Base-by-base conservation (phyloP, 2,329 filamentous ascomycete genomes). In the Fusarium pilosicola region DNA sequence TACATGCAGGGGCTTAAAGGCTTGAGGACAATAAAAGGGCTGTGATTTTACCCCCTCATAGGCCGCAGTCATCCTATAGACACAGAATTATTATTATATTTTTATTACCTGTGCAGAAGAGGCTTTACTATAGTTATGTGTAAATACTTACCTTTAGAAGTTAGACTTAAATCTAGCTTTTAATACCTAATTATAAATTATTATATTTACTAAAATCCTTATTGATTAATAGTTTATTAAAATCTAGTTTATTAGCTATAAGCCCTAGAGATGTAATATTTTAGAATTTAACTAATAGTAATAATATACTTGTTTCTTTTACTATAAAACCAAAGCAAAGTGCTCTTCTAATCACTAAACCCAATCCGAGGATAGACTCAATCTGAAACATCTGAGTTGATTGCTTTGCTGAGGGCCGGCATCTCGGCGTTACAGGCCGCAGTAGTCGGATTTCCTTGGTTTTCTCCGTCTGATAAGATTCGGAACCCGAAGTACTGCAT, bases 91-190 rank as follows among this genome's bases (percentile, higher is more conserved):
- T 11, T 5, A 36, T 26, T 22, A 6, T 5, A 11, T 22, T 52
- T 22, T 32, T 1, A 12, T 5, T 18, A 10, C 5, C 7, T 7
- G 1, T 15, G 0, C 3, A 4, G 3, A 17, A 12, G 5, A 3
- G 1, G 8, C 4, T n/a, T 17, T 4, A 2, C 5, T n/a, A 0
- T 4, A 49, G 12, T 18, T 2, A 5, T 17, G 11, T 6, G 6
- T 1, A n/a, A 6, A 18, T 4, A 5, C 32, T 12, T 1, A n/a
- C 10, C 10, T 32, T n/a, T 0, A 49, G 4, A 17, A 1, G 15
- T 17, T 7, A n/a, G 4, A 12, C 11, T n/a, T 6, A 17, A n/a
- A 34, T 15, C 13, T 34, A 15, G 13, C 13, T 34, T 15, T 34
- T 7, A 7, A 34, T 34, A 34, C 13, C 0, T 15, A 15, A 7